Conservation (phyloP, 768 basidiomycete genomes). For the Rhizopogon vesiculosus region DNA sequence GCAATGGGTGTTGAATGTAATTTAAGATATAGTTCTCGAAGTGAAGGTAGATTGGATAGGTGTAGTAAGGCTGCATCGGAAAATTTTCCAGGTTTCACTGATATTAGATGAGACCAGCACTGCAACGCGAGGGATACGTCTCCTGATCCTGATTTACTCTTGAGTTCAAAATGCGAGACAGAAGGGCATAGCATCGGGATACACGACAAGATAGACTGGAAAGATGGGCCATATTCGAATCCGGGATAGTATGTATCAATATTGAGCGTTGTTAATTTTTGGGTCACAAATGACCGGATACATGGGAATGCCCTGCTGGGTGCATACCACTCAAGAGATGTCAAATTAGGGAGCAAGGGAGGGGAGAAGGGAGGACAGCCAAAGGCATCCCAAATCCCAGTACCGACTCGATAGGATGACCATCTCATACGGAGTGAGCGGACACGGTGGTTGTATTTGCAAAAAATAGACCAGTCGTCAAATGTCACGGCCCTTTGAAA, state of each 20-base stretch:
- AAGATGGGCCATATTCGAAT: background rate
- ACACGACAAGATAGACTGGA: background rate
- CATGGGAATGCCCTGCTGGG: background rate
- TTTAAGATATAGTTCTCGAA: background rate
- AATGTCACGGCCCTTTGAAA: no score
- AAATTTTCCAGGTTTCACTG: background rate
- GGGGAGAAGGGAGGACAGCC: background rate
- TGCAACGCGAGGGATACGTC: background rate
- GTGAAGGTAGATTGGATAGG: background rate
- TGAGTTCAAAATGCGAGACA: background rate
- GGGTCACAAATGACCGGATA: background rate
- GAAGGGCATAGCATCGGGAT: background rate
- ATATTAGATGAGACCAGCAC: background rate
- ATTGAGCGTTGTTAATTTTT: no score
- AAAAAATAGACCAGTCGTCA: no score
- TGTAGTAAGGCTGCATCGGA: background rate
- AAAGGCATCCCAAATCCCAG: background rate
- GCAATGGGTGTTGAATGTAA: background rate
- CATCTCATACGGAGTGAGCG: slow-evolving; percentile 2
- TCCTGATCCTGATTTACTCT: background rate
- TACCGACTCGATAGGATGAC: background rate
- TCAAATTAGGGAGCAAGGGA: background rate
- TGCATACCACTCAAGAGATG: background rate
- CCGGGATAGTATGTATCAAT: background rate
- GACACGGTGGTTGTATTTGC: no score